phyloP scores from a whole-genome alignment of 192 early-diverging fungal species.

The Chytriomyces hyalinus region DNA sequence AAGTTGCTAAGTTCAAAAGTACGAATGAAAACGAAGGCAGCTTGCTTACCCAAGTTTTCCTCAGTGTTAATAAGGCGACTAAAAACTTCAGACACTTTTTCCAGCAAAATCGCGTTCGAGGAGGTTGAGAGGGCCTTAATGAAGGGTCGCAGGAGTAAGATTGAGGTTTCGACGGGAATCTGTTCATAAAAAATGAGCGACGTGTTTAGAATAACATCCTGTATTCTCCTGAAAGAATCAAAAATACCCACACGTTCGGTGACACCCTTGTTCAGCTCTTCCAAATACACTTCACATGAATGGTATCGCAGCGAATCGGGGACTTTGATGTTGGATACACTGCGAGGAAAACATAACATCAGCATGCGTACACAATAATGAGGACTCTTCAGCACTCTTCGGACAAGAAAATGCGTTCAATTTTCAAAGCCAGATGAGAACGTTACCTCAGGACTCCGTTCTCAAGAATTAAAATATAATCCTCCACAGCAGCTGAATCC shows the following conservation, averaged over 20 bases:
- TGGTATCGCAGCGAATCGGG: conserved; percentile 76
- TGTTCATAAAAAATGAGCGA: conserved; percentile 14
- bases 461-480: conserved; percentile 58
- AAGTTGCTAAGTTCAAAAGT: not conserved
- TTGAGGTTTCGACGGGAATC: conserved; percentile 33
- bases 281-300: conserved; percentile 70
- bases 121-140: conserved; percentile 53
- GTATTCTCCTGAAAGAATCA: no score
- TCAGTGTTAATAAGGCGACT: not conserved
- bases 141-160: conserved; percentile 59
- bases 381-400: not conserved
- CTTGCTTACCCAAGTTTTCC: conserved; percentile 15
- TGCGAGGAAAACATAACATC: conserved; percentile 29
- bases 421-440: not conserved
- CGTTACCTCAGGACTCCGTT: conserved; percentile 68
- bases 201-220: conserved; percentile 32
- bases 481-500: conserved; percentile 56
- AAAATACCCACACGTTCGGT: conserved; percentile 46
- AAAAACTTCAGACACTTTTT: conserved; percentile 32
- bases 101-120: conserved; percentile 55
- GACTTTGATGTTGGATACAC: conserved; percentile 62
- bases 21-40: not conserved
- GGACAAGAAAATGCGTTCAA: not conserved
- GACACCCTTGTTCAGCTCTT: conserved; percentile 71
- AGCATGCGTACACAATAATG: no score